Percentiles rank a stretch among this genome's conserved stretches.
phyloP scores from a whole-genome alignment of 2,329 filamentous ascomycete species.

The Fonsecaea erecta region DNA sequence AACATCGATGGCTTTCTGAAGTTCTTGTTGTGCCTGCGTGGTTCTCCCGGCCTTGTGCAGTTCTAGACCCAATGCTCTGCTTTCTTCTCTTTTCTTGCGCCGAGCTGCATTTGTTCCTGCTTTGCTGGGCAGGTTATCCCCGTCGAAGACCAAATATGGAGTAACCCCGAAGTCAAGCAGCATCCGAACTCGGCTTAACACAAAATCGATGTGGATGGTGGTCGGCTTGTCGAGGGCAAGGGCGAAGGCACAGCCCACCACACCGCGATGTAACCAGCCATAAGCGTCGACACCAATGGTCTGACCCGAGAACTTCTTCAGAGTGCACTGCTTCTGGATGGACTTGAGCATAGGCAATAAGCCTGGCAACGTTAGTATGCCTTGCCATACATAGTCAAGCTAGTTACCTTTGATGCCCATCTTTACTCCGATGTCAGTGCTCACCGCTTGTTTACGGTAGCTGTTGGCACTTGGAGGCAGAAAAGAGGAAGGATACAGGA shows the following conservation, averaged over 20 bases:
- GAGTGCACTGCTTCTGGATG: slow-evolving; percentile 84
- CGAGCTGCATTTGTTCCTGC: slow-evolving; percentile 81
- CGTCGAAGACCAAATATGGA: slow-evolving; percentile 96
- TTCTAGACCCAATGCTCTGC: slow-evolving; percentile 74
- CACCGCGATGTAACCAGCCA: slow-evolving; percentile 95
- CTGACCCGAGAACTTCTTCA: slow-evolving; percentile 85
- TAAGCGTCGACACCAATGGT: slow-evolving; percentile 96
- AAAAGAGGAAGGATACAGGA: not conserved
- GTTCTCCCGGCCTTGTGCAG: slow-evolving; percentile 80
- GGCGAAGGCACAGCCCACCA: slow-evolving; percentile 86
- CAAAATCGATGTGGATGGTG: slow-evolving; percentile 88
- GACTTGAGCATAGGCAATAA: slow-evolving; percentile 92
- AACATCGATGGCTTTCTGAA: slow-evolving; percentile 94
- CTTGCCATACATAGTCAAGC: not conserved
- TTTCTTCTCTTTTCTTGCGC: slow-evolving; percentile 74
- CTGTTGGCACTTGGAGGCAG: not conserved
- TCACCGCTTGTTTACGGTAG: slow-evolving; percentile 30
- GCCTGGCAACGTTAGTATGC: slow-evolving; percentile 56
- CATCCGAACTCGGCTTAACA: slow-evolving; percentile 90
- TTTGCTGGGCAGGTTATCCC: slow-evolving; percentile 93
- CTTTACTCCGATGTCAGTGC: slow-evolving; percentile 11
- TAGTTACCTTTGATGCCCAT: slow-evolving; percentile 54
- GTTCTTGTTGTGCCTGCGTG: slow-evolving; percentile 78
- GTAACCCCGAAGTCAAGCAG: slow-evolving; percentile 88
- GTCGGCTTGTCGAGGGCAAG: slow-evolving; percentile 87